Percentiles rank a stretch among this genome's conserved stretches.
Conservation (phyloP, 1,139 yeast genomes). For the Ogataea hybrid region DNA sequence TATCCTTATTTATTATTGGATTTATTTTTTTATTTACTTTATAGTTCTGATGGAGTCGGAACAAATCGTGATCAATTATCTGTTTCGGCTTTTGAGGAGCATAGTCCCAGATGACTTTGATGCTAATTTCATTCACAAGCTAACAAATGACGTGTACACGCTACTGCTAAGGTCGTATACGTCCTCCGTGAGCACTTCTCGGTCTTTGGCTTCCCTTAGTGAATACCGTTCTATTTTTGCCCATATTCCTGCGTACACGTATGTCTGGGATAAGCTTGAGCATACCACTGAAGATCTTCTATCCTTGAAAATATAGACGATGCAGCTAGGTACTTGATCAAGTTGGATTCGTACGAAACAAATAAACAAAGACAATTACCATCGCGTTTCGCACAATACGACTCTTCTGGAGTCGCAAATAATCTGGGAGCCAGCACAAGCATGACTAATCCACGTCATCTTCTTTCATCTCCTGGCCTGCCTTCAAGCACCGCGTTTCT, state of each 20-base stretch:
- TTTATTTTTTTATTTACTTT: constrained; percentile 5
- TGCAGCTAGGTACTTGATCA: constrained; percentile 21
- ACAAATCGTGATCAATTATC: constrained; percentile 21
- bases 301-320: constrained; percentile 15
- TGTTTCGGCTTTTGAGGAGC: constrained; percentile 18
- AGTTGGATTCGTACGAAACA: constrained; percentile 16
- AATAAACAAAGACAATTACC: constrained; percentile 6
- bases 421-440: constrained; percentile 12
- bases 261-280: constrained; percentile 17
- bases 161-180: constrained; percentile 12
- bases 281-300: constrained; percentile 21
- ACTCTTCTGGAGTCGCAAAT: constrained; percentile 5
- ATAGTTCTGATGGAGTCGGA: constrained; percentile 17
- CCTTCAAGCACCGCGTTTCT: constrained; percentile 4
- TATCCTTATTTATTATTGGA: background rate
- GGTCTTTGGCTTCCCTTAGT: constrained; percentile 6
- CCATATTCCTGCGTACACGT: constrained; percentile 7
- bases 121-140: constrained; percentile 7
- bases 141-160: constrained; percentile 15
- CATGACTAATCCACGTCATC: constrained; percentile 3
- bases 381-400: constrained; percentile 4
- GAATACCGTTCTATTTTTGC: constrained; percentile 10
- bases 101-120: constrained; percentile 16
- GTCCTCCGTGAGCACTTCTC: constrained; percentile 1
- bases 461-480: constrained; percentile 12